A percentile compares a stretch with the other conserved stretches of the same genome.
Conservation (phyloP, 2,329 filamentous ascomycete species). For the Falciphora oryzae region DNA sequence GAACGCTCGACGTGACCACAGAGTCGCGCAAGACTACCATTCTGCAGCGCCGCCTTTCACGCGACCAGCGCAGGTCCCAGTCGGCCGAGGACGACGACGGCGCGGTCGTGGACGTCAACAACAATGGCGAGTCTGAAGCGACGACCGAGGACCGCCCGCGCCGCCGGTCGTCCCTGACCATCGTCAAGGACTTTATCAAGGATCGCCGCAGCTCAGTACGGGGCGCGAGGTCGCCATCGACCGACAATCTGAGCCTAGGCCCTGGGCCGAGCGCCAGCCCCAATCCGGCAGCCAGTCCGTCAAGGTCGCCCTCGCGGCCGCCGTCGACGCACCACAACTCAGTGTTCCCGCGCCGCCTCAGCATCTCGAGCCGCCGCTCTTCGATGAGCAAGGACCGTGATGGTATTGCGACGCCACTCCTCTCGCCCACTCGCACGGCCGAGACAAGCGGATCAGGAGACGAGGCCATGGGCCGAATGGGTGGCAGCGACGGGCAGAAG, state of each 20-base stretch:
- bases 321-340: conserved; percentile 41
- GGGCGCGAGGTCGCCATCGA: conserved; percentile 36
- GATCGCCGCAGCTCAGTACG: conserved; percentile 47
- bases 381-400: conserved; percentile 41
- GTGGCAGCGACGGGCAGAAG: conserved; percentile 14
- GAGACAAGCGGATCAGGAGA: conserved; percentile 42
- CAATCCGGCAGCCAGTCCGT: conserved; percentile 16
- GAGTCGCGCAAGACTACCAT: conserved; percentile 33
- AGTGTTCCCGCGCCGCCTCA: conserved; percentile 55
- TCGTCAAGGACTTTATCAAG: conserved; percentile 57
- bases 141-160: conserved; percentile 21
- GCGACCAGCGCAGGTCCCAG: conserved; percentile 30
- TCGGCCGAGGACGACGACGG: conserved; percentile 26
- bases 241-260: conserved; percentile 33
- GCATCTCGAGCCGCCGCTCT: conserved; percentile 56
- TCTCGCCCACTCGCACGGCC: conserved; percentile 36
- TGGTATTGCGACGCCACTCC: conserved; percentile 19
- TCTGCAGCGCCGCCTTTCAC: conserved; percentile 42
- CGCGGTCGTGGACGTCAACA: conserved; percentile 22
- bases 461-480: conserved; percentile 30
- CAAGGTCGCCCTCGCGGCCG: conserved; percentile 41
- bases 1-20: neutral
- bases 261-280: conserved; percentile 15
- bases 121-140: neutral
- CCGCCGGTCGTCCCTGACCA: conserved; percentile 52